These are phyloP conservation scores for Backusella psychrophila DNA, from an alignment of 192 early-diverging fungal genomes.

Conservation along the genomic window DNA sequence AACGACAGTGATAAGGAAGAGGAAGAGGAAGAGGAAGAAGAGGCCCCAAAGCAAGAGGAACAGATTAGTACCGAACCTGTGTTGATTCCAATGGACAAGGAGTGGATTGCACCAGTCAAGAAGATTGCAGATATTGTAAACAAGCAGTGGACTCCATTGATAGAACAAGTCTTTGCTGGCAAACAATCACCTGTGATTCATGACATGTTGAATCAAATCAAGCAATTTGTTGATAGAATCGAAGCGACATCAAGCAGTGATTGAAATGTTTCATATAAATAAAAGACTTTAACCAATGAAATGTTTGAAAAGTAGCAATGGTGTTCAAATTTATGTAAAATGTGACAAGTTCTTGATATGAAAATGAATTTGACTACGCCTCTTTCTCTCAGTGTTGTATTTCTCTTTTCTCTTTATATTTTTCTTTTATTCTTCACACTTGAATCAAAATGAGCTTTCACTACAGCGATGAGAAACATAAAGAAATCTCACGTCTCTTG, in stretches of 20 bases:
- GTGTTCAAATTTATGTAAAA: neutral
- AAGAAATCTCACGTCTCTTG: neutral
- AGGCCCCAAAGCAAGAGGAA: neutral
- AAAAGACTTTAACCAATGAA: neutral
- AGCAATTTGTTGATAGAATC: neutral
- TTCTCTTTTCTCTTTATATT: neutral
- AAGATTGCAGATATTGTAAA: conserved; percentile 7
- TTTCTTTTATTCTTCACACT: neutral
- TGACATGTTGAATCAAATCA: conserved; percentile 13
- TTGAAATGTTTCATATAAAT: neutral
- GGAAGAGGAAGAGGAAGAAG: neutral
- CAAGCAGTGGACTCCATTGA: conserved; percentile 4
- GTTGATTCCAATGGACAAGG: conserved; percentile 4
- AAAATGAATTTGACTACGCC: neutral
- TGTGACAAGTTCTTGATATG: neutral
- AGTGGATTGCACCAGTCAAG: conserved; percentile 1
- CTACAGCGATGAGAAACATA: neutral
- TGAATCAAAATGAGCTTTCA: neutral
- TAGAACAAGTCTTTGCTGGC: neutral
- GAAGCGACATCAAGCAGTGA: neutral
- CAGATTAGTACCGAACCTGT: neutral
- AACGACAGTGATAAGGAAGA: neutral
- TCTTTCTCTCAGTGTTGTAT: neutral
- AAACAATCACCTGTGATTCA: conserved; percentile 9
- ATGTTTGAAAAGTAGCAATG: too few species aligned